Evolutionary conservation across 805 yeast genomes (phyloP), one percentile per base, ranked within the genome.

Genomic region (Candida taoyuanica): DNA sequence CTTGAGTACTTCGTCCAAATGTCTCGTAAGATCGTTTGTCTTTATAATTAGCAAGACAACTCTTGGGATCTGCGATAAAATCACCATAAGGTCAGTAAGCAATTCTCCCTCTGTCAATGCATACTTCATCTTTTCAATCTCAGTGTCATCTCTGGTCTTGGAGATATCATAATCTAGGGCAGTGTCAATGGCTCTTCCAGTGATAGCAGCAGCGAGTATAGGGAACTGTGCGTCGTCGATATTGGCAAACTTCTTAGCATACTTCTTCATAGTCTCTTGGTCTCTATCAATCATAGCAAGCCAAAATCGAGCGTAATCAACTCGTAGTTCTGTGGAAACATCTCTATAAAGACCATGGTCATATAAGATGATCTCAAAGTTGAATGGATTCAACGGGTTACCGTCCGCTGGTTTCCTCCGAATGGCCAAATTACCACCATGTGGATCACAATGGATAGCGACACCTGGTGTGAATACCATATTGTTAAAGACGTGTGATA

Each of bases 371-470:
- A 93, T 85, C 60, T 93, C 98, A 58, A 93, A 93, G 57, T 91
- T 89, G 55, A 81, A 87, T 4, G 64, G 62, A 19, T 68, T 65
- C 9, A 49, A 35, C 3, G 42, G 41, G 36, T 42, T 49, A 25
- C 42, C 58, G 21, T 50, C 48, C 15, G 51, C 44, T 7, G 60
- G 51, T 15, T 64, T 49, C 1, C 70, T 63, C 39, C 88, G 67
- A 17, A 93, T 86, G 0, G 98, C 96, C 42, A 93, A 66, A 54
- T 93, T 93, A 0, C 99, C 99, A 9, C 95, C 96, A 59, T 93
- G 99, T 1, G 98, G 98, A 59, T 93, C 99, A 64, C 98, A 93
- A 59, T 93, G 99, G 30, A 93, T 74, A 1, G 91, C 86, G 17
- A 87, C 95, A 19, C 78, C 81, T 1, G 96, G 95, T 2, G 94